Conservation (phyloP, 306 rosid species). For the Cyclanthera cordifolia region DNA sequence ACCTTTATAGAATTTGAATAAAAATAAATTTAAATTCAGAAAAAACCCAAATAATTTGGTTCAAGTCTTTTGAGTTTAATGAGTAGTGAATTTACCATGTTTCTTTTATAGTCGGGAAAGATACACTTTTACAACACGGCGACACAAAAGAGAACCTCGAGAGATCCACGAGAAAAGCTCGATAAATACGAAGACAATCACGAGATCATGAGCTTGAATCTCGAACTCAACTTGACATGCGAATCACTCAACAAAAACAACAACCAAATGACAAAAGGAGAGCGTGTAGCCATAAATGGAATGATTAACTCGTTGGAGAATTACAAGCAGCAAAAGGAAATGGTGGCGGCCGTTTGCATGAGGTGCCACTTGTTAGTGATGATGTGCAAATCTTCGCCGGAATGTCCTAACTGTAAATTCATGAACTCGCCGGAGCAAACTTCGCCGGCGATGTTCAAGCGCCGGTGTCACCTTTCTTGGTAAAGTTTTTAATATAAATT, state of each 20-base stretch:
- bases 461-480: slow-evolving; percentile 8
- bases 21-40: too few species aligned
- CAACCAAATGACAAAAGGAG: background rate
- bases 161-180: slow-evolving; percentile 7
- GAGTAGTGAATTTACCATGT: background rate
- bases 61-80: too few species aligned
- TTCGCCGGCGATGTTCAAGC: background rate
- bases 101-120: background rate
- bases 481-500: background rate
- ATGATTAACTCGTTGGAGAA: background rate
- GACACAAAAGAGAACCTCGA: slow-evolving; percentile 10
- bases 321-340: background rate
- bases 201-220: slow-evolving; percentile 7
- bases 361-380: slow-evolving; percentile 14
- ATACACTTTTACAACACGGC: slow-evolving; percentile 15
- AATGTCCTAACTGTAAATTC: slow-evolving; percentile 17
- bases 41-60: too few species aligned
- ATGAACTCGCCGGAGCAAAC: slow-evolving; percentile 14
- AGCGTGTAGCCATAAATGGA: background rate
- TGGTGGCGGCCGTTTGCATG: slow-evolving; percentile 17
- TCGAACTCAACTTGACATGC: slow-evolving; percentile 10
- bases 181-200: background rate
- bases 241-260: background rate
- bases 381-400: slow-evolving; percentile 14
- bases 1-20: too few species aligned